Percentiles rank a stretch among this genome's conserved stretches.
Evolutionary conservation across 176 grass and related monocot genomes (phyloP).

Genomic region (Zea mays): Zm-B73-REFERENCE-NAM-5.0 NC_050103.1:168503501-168504000

Average conservation of each 20-base stretch:
- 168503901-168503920: slow-evolving; percentile 75
- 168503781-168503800: slow-evolving; percentile 94
- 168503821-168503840: slow-evolving; percentile 93
- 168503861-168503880: slow-evolving; percentile 89
- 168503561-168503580: slow-evolving; percentile 85
- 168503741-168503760: slow-evolving; percentile 96
- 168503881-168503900: slow-evolving; percentile 77
- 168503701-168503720: slow-evolving; percentile 96
- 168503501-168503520: slow-evolving; percentile 67
- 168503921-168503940: slow-evolving; percentile 89
- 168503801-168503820: slow-evolving; percentile 99
- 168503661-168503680: slow-evolving; percentile 89
- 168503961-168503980: slow-evolving; percentile 25
- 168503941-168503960: slow-evolving; percentile 97
- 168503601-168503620: slow-evolving; percentile 89
- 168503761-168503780: slow-evolving; percentile 80
- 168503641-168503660: slow-evolving; percentile 80
- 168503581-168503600: slow-evolving; percentile 81
- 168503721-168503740: slow-evolving; percentile 94
- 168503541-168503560: slow-evolving; percentile 78
- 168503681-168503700: slow-evolving; percentile 90
- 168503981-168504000: no score
- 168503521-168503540: slow-evolving; percentile 85
- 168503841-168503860: slow-evolving; percentile 78
- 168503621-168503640: slow-evolving; percentile 89